Base-by-base conservation (phyloP, 2,329 filamentous ascomycete genomes). In the Fusarium piperis region DNA sequence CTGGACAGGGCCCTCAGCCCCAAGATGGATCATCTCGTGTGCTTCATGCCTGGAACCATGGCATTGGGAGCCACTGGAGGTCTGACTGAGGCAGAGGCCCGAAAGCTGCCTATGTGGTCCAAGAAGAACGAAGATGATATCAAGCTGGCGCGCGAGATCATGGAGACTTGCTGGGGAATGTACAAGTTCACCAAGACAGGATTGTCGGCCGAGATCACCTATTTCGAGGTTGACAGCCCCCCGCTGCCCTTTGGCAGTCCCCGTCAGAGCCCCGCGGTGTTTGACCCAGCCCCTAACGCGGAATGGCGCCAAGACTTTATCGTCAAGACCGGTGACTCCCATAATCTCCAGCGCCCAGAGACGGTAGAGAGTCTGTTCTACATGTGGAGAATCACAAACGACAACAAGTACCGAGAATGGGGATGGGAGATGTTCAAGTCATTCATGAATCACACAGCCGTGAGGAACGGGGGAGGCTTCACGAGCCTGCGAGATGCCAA, bases 21-120 rank as follows among this genome's bases (percentile, higher is more conserved):
- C 26, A 99, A 99, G 83, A 98, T 99, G 95, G 96, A 99, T 78
- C 96, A 99, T 78, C 87, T 98, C 6, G 95, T 97, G 38, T 99
- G 96, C 83, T 99, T 99, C 86, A 92, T 98, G 89, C 95, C 95
- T 0, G 96, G 96, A 10, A 98, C 95, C 4, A 97, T 99, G 76
- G 95, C 95, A 0, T 87, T 99, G 2, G 95, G 89, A 1, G 94
- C 90, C 0, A 99, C 96, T 0, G 92, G 90, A 36, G 96, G 96
- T 2, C 81, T 92, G 35, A 89, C 92, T 0, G 89, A 97, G 65
- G 86, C 88, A 1, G 90, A 94, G 78, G 95, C 95, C 13, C 91
- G 89, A 73, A 92, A 93, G 79, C 84, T 88, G 1, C 84, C 90
- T 0, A 87, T 84, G 9, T 98, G 96, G 96, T 90, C 88, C 35